Conservation (phyloP, 2,329 filamentous ascomycete genomes). For the Curvularia hawaiiensis region DNA sequence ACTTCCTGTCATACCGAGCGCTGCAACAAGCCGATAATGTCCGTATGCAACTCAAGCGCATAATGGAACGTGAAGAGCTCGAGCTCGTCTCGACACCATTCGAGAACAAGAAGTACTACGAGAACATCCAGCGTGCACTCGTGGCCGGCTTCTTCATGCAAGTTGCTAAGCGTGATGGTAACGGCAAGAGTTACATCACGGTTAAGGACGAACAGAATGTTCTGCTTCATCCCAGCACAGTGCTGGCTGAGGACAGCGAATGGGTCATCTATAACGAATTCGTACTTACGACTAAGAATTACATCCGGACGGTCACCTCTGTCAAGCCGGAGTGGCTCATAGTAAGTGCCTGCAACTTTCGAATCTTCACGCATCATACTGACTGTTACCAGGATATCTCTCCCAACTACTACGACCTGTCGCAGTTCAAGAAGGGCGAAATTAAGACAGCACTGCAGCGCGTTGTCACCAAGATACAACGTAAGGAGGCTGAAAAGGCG, state of each 20-base stretch:
- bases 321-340: slow-evolving; percentile 94
- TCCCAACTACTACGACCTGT: slow-evolving; percentile 87
- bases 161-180: slow-evolving; percentile 89
- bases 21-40: slow-evolving; percentile 94
- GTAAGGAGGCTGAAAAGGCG: slow-evolving; percentile 52
- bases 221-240: slow-evolving; percentile 89
- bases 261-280: slow-evolving; percentile 99
- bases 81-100: slow-evolving; percentile 89
- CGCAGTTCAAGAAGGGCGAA: slow-evolving; percentile 81
- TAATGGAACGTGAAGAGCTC: slow-evolving; percentile 92
- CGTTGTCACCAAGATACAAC: slow-evolving; percentile 59
- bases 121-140: slow-evolving; percentile 91
- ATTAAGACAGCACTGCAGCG: slow-evolving; percentile 70
- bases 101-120: slow-evolving; percentile 96
- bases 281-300: slow-evolving; percentile 97
- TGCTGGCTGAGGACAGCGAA: slow-evolving; percentile 84
- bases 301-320: slow-evolving; percentile 90
- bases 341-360: slow-evolving; percentile 57
- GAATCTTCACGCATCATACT: slow-evolving; percentile 4
- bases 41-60: slow-evolving; percentile 85
- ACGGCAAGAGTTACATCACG: slow-evolving; percentile 89
- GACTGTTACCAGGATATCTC: slow-evolving; percentile 75
- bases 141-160: slow-evolving; percentile 99
- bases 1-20: slow-evolving; percentile 89
- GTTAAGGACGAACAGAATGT: slow-evolving; percentile 97